Evolutionary conservation across 768 basidiomycete genomes (phyloP).

Genomic region (Chiua virens): DNA sequence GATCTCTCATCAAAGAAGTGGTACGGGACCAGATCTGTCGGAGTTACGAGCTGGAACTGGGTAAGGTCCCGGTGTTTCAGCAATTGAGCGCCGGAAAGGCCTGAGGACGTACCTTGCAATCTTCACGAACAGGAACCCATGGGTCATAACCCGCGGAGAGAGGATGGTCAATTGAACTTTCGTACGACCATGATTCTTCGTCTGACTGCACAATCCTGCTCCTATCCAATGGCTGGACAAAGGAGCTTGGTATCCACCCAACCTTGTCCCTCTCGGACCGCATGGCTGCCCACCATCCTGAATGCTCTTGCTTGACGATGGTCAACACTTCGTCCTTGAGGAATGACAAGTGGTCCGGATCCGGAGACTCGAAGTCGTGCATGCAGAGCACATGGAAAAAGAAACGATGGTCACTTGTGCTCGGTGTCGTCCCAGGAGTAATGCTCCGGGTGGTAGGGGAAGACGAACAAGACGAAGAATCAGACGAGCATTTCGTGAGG

Average conservation of each 20-base stretch:
- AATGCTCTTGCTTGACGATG: slow-evolving; percentile 64
- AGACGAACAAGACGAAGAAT: slow-evolving; percentile 26
- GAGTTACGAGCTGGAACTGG: slow-evolving; percentile 20
- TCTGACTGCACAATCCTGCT: slow-evolving; percentile 42
- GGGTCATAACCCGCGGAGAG: slow-evolving; percentile 17
- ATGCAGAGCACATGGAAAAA: slow-evolving; percentile 53
- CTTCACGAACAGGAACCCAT: slow-evolving; percentile 21
- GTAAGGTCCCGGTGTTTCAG: slow-evolving; percentile 4
- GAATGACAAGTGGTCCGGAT: slow-evolving; percentile 62
- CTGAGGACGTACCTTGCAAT: slow-evolving; percentile 13
- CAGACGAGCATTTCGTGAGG: slow-evolving; percentile 35
- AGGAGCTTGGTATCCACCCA: slow-evolving; percentile 79
- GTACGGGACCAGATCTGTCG: slow-evolving; percentile 16
- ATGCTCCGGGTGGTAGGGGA: slow-evolving; percentile 10
- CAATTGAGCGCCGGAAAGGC: not conserved
- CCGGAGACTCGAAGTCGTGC: slow-evolving; percentile 65
- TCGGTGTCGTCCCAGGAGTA: slow-evolving; percentile 27
- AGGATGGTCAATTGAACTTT: slow-evolving; percentile 1
- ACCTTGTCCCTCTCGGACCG: slow-evolving; percentile 48
- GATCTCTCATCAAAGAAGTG: slow-evolving; percentile 2
- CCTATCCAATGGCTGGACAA: slow-evolving; percentile 51
- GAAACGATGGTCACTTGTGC: slow-evolving; percentile 32
- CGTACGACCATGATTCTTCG: slow-evolving; percentile 40
- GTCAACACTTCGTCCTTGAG: slow-evolving; percentile 64
- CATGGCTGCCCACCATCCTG: slow-evolving; percentile 85